Percentiles rank a stretch among this genome's conserved stretches.
phyloP scores from a whole-genome alignment of 2,329 filamentous ascomycete genomes.

The Fusarium xyrophilum region DNA sequence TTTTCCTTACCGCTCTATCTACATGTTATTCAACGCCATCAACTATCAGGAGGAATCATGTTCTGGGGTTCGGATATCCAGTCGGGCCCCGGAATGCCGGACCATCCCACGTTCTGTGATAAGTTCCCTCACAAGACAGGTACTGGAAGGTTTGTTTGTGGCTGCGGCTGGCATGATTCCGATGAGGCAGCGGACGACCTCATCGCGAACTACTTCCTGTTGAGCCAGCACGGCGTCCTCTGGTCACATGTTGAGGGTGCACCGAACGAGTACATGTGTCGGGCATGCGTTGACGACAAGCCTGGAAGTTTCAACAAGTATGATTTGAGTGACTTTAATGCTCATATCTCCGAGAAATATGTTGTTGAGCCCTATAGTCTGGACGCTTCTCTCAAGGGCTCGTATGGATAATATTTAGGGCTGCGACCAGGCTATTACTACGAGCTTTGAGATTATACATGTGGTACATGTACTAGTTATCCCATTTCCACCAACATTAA shows the following conservation, averaged over 20 bases:
- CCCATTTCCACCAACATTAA: too few species aligned
- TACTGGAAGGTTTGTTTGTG: not conserved
- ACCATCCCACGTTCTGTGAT: not conserved
- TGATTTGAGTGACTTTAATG: not conserved
- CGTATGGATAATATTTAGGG: not conserved
- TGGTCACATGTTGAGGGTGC: not conserved
- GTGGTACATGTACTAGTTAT: too few species aligned
- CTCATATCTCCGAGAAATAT: not conserved
- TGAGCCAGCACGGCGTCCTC: not conserved
- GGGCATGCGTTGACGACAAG: not conserved
- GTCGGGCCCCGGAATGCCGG: not conserved
- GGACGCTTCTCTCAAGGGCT: not conserved
- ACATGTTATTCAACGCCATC: accelerated
- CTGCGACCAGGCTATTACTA: not conserved
- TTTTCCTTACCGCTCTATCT: accelerated
- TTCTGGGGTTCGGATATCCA: not conserved
- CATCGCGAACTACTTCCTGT: not conserved
- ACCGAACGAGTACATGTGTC: not conserved
- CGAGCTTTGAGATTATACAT: not conserved
- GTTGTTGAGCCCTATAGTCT: not conserved
- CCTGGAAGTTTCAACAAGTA: not conserved
- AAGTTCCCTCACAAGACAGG: not conserved
- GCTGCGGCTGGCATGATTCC: not conserved
- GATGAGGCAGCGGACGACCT: not conserved
- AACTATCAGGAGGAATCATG: not conserved